These are phyloP conservation scores for Speleostelium caveatum DNA, from an alignment of 78 protist genomes.

Conservation along the genomic window DNA sequence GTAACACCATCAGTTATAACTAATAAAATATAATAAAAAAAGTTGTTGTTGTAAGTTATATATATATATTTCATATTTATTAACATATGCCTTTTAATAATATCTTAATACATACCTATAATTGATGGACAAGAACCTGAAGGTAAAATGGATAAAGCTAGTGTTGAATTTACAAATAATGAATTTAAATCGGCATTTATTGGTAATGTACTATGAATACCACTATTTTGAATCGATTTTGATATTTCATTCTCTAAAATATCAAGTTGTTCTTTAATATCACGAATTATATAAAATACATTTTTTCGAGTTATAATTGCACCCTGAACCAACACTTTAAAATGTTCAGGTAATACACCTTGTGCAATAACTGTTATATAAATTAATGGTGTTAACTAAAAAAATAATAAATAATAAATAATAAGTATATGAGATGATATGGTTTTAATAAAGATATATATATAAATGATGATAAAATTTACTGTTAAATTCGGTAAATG, in stretches of 20 bases:
- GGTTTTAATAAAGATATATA: too few relatives aligned
- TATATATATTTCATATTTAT: neutral
- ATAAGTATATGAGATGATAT: neutral
- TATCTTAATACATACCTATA: constrained; percentile 8
- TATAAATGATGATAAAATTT: neutral
- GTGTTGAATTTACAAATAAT: neutral
- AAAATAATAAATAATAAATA: neutral
- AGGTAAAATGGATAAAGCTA: constrained; percentile 48
- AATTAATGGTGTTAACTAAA: constrained; percentile 58
- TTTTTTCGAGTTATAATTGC: constrained; percentile 33
- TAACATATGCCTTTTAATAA: neutral
- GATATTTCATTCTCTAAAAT: constrained; percentile 70
- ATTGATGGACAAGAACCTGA: constrained; percentile 48
- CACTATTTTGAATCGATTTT: neutral
- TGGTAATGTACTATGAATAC: neutral
- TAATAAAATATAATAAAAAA: neutral
- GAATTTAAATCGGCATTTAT: neutral
- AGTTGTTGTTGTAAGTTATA: too few relatives aligned
- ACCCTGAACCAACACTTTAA: constrained; percentile 71
- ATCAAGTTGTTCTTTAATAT: constrained; percentile 26
- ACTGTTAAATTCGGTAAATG: constrained; percentile 16
- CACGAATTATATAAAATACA: constrained; percentile 20
- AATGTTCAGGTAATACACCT: constrained; percentile 48
- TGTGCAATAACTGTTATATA: constrained; percentile 76
- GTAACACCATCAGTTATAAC: constrained; percentile 73